Conservation (phyloP, 768 basidiomycete genomes). For the Suillus paluster region DNA sequence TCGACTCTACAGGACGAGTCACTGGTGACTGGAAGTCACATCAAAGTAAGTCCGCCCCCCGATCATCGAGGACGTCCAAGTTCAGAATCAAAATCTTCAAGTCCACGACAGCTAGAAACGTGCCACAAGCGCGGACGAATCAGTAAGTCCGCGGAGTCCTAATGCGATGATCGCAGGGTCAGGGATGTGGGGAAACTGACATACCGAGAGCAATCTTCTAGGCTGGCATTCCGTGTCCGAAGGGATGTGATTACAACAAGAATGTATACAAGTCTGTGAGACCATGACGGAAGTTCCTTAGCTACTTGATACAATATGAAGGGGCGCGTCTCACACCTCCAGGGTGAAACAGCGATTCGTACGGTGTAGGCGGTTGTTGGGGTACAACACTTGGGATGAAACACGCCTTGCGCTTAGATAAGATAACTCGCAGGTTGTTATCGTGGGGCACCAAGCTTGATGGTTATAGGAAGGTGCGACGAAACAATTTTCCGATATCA, state of each 20-base stretch:
- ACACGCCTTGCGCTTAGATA: conserved; percentile 1
- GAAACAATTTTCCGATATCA: not conserved
- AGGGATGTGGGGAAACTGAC: not conserved
- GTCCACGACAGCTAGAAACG: not conserved
- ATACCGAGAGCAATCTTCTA: not conserved
- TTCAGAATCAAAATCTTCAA: not conserved
- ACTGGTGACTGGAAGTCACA: not conserved
- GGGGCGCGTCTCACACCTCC: not conserved
- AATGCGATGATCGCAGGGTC: not conserved
- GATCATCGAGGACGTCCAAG: not conserved
- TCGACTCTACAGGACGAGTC: not conserved
- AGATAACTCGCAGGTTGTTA: not conserved
- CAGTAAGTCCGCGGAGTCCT: not conserved
- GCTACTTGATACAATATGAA: not conserved
- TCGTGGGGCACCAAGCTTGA: not conserved
- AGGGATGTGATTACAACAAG: conserved; percentile 5
- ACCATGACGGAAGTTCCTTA: not conserved
- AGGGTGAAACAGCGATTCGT: not conserved
- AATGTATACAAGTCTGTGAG: not conserved
- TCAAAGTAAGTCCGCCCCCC: too few relatives aligned
- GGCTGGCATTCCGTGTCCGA: not conserved
- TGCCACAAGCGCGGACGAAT: not conserved
- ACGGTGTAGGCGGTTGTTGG: too few relatives aligned
- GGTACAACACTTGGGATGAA: not conserved
- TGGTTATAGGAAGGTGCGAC: not conserved